phyloP scores from a whole-genome alignment of 305 asterid species.

The Coffea humblotiana region DNA sequence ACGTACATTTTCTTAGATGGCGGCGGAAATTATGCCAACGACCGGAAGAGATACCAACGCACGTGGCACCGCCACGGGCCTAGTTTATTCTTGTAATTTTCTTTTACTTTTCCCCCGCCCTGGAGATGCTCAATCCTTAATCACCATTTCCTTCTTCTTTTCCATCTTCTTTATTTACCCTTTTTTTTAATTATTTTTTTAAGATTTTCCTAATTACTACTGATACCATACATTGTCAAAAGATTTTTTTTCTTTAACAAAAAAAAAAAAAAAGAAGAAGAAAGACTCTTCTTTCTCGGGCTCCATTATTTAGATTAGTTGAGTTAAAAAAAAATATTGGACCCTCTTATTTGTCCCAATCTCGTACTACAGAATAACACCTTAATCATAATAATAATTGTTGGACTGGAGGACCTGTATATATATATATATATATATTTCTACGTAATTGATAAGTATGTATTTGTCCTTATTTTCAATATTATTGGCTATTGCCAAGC shows the following conservation, averaged over 20 bases:
- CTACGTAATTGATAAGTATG: neutral
- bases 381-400: slow-evolving; percentile 29
- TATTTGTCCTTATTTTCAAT: slow-evolving; percentile 24
- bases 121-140: neutral
- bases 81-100: neutral
- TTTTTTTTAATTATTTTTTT: neutral
- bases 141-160: neutral
- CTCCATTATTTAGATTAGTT: slow-evolving; percentile 6
- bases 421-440: neutral
- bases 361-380: neutral
- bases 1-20: slow-evolving; percentile 8
- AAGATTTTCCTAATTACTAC: neutral
- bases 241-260: neutral
- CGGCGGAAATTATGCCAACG: slow-evolving; percentile 2
- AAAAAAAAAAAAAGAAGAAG: too few relatives aligned
- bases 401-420: slow-evolving; percentile 17
- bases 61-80: neutral
- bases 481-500: slow-evolving; percentile 22
- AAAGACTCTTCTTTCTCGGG: neutral
- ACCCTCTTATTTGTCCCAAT: slow-evolving; percentile 29
- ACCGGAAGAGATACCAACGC: neutral
- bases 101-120: too few relatives aligned
- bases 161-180: neutral
- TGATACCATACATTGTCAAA: neutral
- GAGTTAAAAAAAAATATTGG: slow-evolving; percentile 15